phyloP scores from a whole-genome alignment of 2,329 filamentous ascomycete species.

The Sarocladium kiliense region DNA sequence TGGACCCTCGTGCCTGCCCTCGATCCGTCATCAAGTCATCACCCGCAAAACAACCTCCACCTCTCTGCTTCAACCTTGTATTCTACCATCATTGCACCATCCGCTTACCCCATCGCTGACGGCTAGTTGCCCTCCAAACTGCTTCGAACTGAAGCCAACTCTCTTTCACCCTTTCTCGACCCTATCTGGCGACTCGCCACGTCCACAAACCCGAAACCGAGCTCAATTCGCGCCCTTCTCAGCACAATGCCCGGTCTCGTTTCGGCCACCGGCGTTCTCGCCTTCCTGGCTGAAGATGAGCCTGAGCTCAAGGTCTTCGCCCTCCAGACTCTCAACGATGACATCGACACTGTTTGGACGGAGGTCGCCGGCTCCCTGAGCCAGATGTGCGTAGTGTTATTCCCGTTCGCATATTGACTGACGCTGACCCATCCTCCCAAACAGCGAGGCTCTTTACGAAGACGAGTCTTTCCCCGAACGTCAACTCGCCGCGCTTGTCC shows the following conservation, averaged over 20 bases:
- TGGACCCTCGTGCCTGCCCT: conserved; percentile 30
- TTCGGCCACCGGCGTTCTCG: conserved; percentile 89
- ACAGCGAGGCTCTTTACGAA: conserved; percentile 93
- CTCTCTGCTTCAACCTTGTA: conserved; percentile 12
- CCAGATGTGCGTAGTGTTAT: conserved; percentile 65
- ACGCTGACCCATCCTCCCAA: conserved; percentile 12
- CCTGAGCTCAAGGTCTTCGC: conserved; percentile 92
- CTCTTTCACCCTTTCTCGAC: conserved; percentile 8
- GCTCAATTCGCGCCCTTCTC: neutral
- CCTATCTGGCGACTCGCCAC: conserved; percentile 7
- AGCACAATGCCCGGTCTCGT: conserved; percentile 81
- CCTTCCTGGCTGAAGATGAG: conserved; percentile 93
- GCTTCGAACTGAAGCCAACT: neutral
- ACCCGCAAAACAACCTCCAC: conserved; percentile 12
- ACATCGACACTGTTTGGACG: conserved; percentile 96
- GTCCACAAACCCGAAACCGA: conserved; percentile 1
- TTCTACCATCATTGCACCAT: neutral
- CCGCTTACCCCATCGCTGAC: neutral
- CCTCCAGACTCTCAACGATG: conserved; percentile 88
- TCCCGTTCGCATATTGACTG: neutral
- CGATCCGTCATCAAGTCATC: conserved; percentile 16
- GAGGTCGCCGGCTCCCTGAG: conserved; percentile 90
- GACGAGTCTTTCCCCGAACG: conserved; percentile 92
- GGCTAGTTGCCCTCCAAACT: neutral
- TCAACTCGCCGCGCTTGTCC: conserved; percentile 87